Conservation (phyloP, 306 rosid genomes). For the Mimosa bimucronata region DNA sequence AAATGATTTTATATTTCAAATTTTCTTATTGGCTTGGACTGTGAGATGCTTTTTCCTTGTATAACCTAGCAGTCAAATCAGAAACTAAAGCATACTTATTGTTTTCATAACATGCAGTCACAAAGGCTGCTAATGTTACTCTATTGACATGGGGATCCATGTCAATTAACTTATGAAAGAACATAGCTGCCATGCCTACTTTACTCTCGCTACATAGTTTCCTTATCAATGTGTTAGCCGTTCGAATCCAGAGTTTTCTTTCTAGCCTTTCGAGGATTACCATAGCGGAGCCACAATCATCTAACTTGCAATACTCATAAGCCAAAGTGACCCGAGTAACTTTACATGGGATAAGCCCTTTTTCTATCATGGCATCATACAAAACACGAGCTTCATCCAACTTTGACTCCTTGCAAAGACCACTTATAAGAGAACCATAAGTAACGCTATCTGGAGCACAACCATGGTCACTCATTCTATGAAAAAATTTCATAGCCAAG, state of each 20-base stretch:
- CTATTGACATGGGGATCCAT: slow-evolving; percentile 64
- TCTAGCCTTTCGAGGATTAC: slow-evolving; percentile 69
- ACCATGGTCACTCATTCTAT: slow-evolving; percentile 69
- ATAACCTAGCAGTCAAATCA: slow-evolving; percentile 66
- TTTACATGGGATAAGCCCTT: slow-evolving; percentile 84
- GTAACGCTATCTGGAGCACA: slow-evolving; percentile 70
- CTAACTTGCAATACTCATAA: slow-evolving; percentile 75
- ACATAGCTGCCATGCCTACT: slow-evolving; percentile 86
- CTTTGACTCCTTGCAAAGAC: slow-evolving; percentile 77
- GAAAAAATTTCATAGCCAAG: slow-evolving; percentile 66
- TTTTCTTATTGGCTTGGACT: slow-evolving; percentile 29
- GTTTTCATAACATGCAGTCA: slow-evolving; percentile 79
- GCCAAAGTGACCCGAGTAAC: slow-evolving; percentile 84
- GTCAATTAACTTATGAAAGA: slow-evolving; percentile 75
- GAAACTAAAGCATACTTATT: slow-evolving; percentile 84
- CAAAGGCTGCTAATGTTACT: slow-evolving; percentile 77
- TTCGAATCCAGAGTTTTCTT: slow-evolving; percentile 70
- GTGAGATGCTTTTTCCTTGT: slow-evolving; percentile 52
- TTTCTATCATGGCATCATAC: slow-evolving; percentile 70
- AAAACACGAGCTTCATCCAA: slow-evolving; percentile 68
- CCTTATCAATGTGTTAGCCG: slow-evolving; percentile 71
- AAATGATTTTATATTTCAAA: neutral
- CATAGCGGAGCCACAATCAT: slow-evolving; percentile 68
- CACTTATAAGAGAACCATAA: slow-evolving; percentile 82
- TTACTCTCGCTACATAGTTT: slow-evolving; percentile 78